A percentile compares a stretch with the other conserved stretches of the same genome.
phyloP scores from a whole-genome alignment of 345 rosid genomes.

The Hypericum perforatum region DNA sequence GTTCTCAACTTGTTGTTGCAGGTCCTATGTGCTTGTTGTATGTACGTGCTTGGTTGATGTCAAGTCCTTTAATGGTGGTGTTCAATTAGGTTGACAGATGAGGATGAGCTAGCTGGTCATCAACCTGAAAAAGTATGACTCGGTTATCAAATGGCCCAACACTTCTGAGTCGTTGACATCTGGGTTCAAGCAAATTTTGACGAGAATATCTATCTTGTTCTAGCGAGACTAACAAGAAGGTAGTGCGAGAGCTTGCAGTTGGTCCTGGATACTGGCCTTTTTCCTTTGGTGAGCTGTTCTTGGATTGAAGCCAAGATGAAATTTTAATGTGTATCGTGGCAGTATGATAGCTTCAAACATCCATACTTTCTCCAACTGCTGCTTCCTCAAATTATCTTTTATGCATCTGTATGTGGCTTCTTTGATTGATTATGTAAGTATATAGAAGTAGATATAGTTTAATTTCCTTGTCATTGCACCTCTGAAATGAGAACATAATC shows the following conservation, averaged over 20 bases:
- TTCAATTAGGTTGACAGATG: slow-evolving; percentile 62
- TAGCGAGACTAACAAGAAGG: slow-evolving; percentile 66
- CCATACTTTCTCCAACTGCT: no score
- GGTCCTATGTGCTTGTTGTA: neutral
- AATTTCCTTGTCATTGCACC: no score
- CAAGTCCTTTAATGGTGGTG: neutral
- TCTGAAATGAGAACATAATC: slow-evolving; percentile 24
- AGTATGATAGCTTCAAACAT: neutral
- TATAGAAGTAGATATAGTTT: no score
- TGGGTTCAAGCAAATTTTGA: slow-evolving; percentile 64
- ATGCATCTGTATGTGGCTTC: no score
- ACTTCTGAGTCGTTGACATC: slow-evolving; percentile 76
- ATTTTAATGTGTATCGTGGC: neutral
- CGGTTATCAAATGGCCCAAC: slow-evolving; percentile 80
- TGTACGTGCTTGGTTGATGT: neutral
- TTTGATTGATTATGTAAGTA: no score
- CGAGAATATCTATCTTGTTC: slow-evolving; percentile 74
- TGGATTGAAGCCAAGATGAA: neutral
- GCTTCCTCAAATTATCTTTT: no score
- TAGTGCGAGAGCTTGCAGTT: slow-evolving; percentile 64
- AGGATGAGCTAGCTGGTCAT: slow-evolving; percentile 70
- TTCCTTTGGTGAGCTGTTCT: slow-evolving; percentile 1
- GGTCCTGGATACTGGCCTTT: slow-evolving; percentile 61
- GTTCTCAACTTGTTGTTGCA: neutral
- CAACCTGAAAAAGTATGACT: slow-evolving; percentile 76